A percentile compares a stretch with the other conserved stretches of the same genome.
Evolutionary conservation across 495 filamentous ascomycete genomes (phyloP).

Genomic region (Astrocystis sublimbata): DNA sequence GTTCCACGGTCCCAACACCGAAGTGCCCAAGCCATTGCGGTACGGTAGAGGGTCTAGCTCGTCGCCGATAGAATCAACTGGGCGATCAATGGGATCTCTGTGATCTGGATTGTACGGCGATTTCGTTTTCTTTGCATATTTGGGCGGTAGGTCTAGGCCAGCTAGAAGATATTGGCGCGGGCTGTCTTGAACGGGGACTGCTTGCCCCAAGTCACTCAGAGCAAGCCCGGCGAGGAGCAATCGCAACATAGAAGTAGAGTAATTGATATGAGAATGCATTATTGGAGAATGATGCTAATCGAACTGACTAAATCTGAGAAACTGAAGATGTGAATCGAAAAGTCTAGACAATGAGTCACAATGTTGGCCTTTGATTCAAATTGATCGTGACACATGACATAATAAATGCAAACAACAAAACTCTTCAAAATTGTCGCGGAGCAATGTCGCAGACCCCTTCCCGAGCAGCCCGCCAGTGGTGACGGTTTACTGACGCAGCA

Average conservation of each 20-base stretch:
- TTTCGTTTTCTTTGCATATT: constrained; percentile 36
- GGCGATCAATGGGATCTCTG: constrained; percentile 46
- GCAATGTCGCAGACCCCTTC: constrained; percentile 11
- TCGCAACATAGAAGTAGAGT: constrained; percentile 22
- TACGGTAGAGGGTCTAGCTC: constrained; percentile 62
- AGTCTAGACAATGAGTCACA: no score
- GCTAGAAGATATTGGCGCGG: constrained; percentile 52
- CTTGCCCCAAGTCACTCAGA: constrained; percentile 33
- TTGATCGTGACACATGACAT: no score
- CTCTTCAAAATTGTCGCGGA: not conserved
- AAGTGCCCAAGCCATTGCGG: constrained; percentile 64
- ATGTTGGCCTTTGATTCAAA: no score
- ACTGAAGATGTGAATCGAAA: no score
- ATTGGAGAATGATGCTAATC: not conserved
- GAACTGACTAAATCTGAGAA: constrained; percentile 1
- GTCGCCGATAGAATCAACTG: constrained; percentile 59
- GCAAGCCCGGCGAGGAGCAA: constrained; percentile 34
- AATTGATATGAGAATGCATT: constrained; percentile 33
- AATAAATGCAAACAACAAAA: not conserved
- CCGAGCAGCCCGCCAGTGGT: not conserved
- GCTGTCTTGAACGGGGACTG: constrained; percentile 51
- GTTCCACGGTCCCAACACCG: constrained; percentile 66
- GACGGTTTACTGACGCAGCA: not conserved
- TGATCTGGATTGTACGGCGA: constrained; percentile 48
- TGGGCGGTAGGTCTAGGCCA: constrained; percentile 45